A percentile compares a stretch with the other conserved stretches of the same genome.
phyloP scores from a whole-genome alignment of 208 protist genomes.

The Blechomonas ayalai region DNA sequence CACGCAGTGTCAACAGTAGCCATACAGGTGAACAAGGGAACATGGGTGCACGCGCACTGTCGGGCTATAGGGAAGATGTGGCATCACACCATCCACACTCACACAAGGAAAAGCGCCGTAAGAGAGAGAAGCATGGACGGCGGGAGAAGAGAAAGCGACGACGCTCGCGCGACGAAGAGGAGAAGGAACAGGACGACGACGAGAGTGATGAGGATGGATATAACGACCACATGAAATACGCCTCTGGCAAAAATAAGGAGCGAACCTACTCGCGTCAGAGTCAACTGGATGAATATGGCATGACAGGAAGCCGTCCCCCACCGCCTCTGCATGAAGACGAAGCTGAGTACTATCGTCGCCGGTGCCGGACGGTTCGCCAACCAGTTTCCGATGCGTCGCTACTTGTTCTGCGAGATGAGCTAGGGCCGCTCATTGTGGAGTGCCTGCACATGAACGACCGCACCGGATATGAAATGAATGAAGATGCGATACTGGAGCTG shows the following conservation, averaged over 20 bases:
- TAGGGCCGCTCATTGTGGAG: conserved; percentile 3
- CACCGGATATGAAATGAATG: conserved; percentile 2
- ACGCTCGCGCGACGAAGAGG: conserved; percentile 5
- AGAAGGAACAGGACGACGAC: conserved; percentile 7
- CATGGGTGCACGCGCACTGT: background rate
- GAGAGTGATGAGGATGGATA: background rate
- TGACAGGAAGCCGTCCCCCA: background rate
- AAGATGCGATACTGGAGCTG: conserved; percentile 22
- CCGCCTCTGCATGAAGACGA: conserved; percentile 13
- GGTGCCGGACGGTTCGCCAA: conserved; percentile 18
- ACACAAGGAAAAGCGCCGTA: conserved; percentile 2
- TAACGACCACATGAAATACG: background rate
- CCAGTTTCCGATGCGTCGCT: conserved; percentile 18
- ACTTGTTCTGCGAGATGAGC: conserved; percentile 4
- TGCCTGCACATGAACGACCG: conserved; percentile 6
- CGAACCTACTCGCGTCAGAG: conserved; percentile 13
- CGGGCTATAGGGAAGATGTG: background rate
- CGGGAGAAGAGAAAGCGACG: conserved; percentile 13
- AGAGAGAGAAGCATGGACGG: conserved; percentile 14
- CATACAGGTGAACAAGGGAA: background rate
- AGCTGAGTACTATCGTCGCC: conserved; percentile 27
- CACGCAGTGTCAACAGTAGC: no score
- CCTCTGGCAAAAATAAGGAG: conserved; percentile 13
- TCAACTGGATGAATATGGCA: conserved; percentile 19
- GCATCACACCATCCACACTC: conserved; percentile 1